Conservation (phyloP, 129 eudicot genomes). For the Lonicera japonica region DNA sequence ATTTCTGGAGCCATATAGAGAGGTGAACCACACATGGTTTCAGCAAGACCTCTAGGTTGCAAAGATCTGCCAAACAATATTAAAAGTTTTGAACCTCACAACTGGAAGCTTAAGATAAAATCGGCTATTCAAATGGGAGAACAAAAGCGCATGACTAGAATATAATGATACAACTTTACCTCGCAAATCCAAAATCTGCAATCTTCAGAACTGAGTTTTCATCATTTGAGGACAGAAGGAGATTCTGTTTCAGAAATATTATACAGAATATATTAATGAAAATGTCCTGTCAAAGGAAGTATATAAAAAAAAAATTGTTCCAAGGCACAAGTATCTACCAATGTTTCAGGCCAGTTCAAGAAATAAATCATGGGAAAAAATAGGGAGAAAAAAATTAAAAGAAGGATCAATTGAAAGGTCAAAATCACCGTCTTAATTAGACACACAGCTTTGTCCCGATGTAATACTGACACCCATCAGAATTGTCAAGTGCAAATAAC, state of each 20-base stretch:
- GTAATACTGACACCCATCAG: too few species aligned
- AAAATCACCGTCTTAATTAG: background rate
- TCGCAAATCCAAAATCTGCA: slow-evolving; percentile 98
- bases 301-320: too few species aligned
- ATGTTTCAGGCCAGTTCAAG: too few species aligned
- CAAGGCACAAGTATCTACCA: too few species aligned
- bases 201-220: slow-evolving; percentile 77
- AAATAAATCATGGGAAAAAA: too few species aligned
- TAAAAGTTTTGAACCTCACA: slow-evolving; percentile 7
- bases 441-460: too few species aligned
- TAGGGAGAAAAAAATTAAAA: too few species aligned
- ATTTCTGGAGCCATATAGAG: slow-evolving; percentile 90
- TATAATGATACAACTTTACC: slow-evolving; percentile 33
- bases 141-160: slow-evolving; percentile 2
- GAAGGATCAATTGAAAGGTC: too few species aligned
- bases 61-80: slow-evolving; percentile 55
- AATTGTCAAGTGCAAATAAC: too few species aligned
- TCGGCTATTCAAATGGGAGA: background rate
- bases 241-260: slow-evolving; percentile 54
- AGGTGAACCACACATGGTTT: slow-evolving; percentile 95
- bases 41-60: slow-evolving; percentile 89
- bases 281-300: background rate
- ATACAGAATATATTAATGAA: slow-evolving; percentile 14
- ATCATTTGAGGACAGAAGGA: slow-evolving; percentile 67
- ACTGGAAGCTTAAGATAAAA: background rate